Conservation (phyloP, 2,329 filamentous ascomycete species). For the Ceratocystis alfenasii region DNA sequence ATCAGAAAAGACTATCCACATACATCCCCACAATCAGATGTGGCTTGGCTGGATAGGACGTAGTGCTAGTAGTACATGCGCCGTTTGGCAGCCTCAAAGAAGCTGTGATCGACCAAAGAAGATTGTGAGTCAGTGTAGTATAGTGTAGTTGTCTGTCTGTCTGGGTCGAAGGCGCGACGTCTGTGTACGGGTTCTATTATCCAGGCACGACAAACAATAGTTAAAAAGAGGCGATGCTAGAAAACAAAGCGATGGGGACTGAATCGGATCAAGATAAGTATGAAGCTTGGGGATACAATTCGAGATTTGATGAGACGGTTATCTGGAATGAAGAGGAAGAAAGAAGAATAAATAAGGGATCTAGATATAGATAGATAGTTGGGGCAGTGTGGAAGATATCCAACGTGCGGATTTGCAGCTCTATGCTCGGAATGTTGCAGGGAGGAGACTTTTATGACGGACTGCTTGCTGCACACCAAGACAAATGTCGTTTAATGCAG, state of each 20-base stretch:
- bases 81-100: not conserved
- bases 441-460: not conserved
- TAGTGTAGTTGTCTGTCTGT: not conserved
- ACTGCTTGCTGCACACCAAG: not conserved
- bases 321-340: not conserved
- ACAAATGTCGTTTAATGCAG: not conserved
- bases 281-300: no score
- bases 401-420: not conserved
- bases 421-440: not conserved
- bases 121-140: not conserved
- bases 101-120: not conserved
- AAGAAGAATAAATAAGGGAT: conserved; percentile 4
- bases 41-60: not conserved
- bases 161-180: not conserved
- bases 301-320: no score
- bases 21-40: not conserved
- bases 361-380: not conserved
- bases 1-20: not conserved
- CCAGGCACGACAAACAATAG: not conserved
- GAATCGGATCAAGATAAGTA: no score
- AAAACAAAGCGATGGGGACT: not conserved
- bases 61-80: conserved; percentile 11
- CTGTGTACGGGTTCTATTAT: not conserved
- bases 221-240: not conserved
- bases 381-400: not conserved